Base-by-base conservation (phyloP, 2,329 filamentous ascomycete species). In the Geosmithia flava region DNA sequence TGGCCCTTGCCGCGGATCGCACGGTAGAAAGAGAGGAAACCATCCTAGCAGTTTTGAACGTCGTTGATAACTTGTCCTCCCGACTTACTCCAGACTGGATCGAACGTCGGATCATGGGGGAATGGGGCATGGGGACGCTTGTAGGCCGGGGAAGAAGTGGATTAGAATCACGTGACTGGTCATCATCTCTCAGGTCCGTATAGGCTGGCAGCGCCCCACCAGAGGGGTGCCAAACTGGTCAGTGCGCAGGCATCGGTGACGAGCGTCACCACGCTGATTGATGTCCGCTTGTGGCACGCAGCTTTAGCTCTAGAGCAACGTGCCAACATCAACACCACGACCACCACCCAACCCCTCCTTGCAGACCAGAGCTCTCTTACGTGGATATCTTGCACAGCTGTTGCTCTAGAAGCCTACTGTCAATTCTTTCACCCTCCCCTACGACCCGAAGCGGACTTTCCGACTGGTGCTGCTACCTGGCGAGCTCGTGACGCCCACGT, bases 11-110 rank as follows among this genome's bases (percentile, higher is more conserved):
- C 57, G 71, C 68, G 54, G 72, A 70, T 67, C 77, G 76, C 67
- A 70, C 68, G 55, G 75, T 71, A 65, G 72, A 67, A 56, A 77
- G 70, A 63, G 78, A 68, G 63, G 73, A 69, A 63, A 69, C 72
- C 75, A 81, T 78, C 58, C 64, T 74, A 67, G 56, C 54, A 48
- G 54, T 57, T 55, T 56, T 51, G 50, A 23, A 16, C 19, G 29
- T 55, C 53, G 53, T 53, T 56, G 54, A 44, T 48, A n/a, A n/a
- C 20, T 20, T 41, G 41, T 44, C n/a, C 41, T 48, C 29, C 47
- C 37, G 30, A 41, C 41, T 37, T 37, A 37, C 33, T 37, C 33
- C 33, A 37, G 33, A 37, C 33, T 37, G 15, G 33, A 37, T 37
- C 33, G 33, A 37, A 37, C 33, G 33, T 37, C 33, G 33, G 33